phyloP scores from a whole-genome alignment of 129 eudicot genomes.

The Flaveria ramosissima region DNA sequence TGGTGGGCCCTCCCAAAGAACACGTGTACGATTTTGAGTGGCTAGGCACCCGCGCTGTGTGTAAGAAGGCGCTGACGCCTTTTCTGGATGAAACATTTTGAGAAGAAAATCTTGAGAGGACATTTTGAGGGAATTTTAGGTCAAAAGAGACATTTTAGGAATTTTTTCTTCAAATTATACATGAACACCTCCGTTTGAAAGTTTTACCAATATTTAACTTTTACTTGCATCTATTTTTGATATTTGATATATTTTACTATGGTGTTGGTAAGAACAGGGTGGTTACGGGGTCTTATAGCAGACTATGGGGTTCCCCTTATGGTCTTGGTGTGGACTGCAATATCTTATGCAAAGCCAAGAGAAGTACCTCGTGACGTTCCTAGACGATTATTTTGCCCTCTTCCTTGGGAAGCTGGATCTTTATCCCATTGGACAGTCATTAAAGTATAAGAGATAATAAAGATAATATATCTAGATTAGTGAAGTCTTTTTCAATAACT shows the following conservation, averaged over 20 bases:
- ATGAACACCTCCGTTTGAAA: no score
- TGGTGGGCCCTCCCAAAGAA: no score
- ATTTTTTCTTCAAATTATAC: no score
- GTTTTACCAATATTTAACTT: background rate
- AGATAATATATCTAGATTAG: background rate
- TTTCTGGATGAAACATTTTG: no score
- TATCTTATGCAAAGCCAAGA: constrained; percentile 65
- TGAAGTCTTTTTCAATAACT: background rate
- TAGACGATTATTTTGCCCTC: constrained; percentile 69
- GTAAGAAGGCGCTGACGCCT: no score
- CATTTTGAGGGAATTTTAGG: no score
- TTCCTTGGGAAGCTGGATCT: constrained; percentile 85
- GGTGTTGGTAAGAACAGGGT: constrained; percentile 48
- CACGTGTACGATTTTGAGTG: no score
- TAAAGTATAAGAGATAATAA: constrained; percentile 45
- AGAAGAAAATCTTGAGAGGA: no score
- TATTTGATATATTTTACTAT: constrained; percentile 1
- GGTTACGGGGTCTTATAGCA: constrained; percentile 69
- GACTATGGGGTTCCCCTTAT: constrained; percentile 89
- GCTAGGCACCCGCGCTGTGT: no score
- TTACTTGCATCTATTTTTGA: background rate
- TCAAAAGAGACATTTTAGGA: no score
- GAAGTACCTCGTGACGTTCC: constrained; percentile 71
- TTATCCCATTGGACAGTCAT: constrained; percentile 72
- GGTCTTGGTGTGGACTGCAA: constrained; percentile 77